Evolutionary conservation across 352 stramenopile genomes (phyloP).

Genomic region (Pythium apleroticum): DNA sequence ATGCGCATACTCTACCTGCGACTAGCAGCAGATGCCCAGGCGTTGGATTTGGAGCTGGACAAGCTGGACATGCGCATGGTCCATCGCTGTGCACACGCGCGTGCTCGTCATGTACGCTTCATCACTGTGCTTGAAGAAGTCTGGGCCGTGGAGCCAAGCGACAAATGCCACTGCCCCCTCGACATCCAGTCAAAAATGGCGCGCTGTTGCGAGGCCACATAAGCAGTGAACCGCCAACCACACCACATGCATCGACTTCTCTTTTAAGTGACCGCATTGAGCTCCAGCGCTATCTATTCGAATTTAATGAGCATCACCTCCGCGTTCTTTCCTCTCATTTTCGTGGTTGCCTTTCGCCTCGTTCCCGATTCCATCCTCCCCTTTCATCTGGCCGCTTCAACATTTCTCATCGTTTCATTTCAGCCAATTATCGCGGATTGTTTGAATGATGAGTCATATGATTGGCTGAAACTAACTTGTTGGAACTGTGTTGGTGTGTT

Average conservation of each 20-base stretch:
- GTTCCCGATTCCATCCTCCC: not conserved
- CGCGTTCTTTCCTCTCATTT: not conserved
- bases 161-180: not conserved
- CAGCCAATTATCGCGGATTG: conserved; percentile 4
- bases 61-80: conserved; percentile 4
- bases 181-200: not conserved
- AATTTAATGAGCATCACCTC: not conserved
- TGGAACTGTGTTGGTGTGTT: conserved; percentile 10
- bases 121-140: conserved; percentile 17
- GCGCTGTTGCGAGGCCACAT: not conserved
- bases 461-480: conserved; percentile 17
- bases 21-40: not conserved
- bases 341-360: not conserved
- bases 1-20: not conserved
- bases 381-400: conserved; percentile 13
- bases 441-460: not conserved
- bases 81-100: conserved; percentile 20
- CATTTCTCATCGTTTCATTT: conserved; percentile 2
- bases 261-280: not conserved
- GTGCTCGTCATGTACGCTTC: conserved; percentile 17
- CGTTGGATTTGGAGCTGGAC: not conserved
- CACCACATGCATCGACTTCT: not conserved
- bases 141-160: conserved; percentile 11
- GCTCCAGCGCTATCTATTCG: not conserved
- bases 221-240: not conserved